Conservation (phyloP, 176 grass and related monocot genomes). For the Panicum miliaceum region DNA sequence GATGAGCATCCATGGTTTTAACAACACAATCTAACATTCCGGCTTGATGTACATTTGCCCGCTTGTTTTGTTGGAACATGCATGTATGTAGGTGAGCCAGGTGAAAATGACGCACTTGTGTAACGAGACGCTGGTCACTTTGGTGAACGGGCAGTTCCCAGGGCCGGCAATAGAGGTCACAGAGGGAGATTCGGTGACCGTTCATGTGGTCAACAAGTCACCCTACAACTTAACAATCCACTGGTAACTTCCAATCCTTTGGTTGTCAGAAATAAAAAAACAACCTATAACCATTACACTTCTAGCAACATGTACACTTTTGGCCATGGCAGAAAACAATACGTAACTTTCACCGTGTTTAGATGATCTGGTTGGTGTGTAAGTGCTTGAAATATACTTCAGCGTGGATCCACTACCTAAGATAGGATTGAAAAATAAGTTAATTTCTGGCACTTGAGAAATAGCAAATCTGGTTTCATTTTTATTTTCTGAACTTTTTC, state of each 20-base stretch:
- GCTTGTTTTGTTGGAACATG: neutral
- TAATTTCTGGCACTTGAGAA: neutral
- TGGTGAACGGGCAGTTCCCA: constrained; percentile 77
- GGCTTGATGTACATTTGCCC: too few species aligned
- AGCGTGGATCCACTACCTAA: neutral
- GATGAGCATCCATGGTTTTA: too few species aligned
- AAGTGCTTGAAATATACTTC: too few species aligned
- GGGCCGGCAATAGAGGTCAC: constrained; percentile 70
- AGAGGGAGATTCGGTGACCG: neutral
- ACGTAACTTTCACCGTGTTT: too few species aligned
- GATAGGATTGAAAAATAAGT: neutral
- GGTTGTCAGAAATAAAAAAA: too few species aligned
- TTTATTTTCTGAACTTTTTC: neutral
- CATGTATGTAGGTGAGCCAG: neutral
- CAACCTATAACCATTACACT: too few species aligned
- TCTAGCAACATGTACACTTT: too few species aligned
- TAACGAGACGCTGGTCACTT: neutral
- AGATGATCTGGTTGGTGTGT: too few species aligned
- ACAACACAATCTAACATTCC: too few species aligned
- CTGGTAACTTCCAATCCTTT: too few species aligned
- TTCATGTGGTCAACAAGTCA: neutral
- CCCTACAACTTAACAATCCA: neutral
- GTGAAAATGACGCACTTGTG: neutral
- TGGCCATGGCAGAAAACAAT: too few species aligned
- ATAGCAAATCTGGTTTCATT: neutral